Conservation (phyloP, 2,329 filamentous ascomycete species). For the Ilyonectria sp. region DNA sequence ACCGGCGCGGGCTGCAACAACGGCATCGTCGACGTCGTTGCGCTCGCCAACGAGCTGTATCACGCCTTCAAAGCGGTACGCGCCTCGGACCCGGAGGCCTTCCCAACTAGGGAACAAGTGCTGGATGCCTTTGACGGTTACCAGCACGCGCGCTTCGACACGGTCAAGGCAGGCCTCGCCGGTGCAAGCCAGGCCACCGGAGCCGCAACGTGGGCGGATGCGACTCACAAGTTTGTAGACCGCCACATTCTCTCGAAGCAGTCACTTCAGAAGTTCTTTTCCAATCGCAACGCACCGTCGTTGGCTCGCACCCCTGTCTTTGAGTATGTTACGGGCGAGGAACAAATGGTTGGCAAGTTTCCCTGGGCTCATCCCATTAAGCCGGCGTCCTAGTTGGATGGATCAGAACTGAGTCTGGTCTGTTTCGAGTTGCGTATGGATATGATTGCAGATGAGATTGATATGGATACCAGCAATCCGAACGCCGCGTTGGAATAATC, state of each 20-base stretch:
- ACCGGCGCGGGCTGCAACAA: slow-evolving; percentile 51
- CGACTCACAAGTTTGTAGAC: slow-evolving; percentile 34
- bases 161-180: slow-evolving; percentile 27
- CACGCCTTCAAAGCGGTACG: slow-evolving; percentile 23
- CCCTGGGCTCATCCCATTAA: neutral
- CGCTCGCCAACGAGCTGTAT: slow-evolving; percentile 6
- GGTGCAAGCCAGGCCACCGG: slow-evolving; percentile 22
- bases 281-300: neutral
- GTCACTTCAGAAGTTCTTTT: neutral
- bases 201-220: slow-evolving; percentile 36
- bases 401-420: neutral
- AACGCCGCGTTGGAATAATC: neutral
- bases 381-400: neutral
- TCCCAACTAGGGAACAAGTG: neutral
- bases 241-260: neutral
- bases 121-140: slow-evolving; percentile 32
- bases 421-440: neutral
- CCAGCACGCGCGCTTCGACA: slow-evolving; percentile 30
- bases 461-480: neutral
- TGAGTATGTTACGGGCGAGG: neutral
- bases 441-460: neutral
- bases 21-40: slow-evolving; percentile 23
- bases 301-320: neutral
- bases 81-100: slow-evolving; percentile 28
- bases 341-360: neutral